Evolutionary conservation across 2,329 filamentous ascomycete genomes (phyloP).

Genomic region (Pyrenophora teres): DNA sequence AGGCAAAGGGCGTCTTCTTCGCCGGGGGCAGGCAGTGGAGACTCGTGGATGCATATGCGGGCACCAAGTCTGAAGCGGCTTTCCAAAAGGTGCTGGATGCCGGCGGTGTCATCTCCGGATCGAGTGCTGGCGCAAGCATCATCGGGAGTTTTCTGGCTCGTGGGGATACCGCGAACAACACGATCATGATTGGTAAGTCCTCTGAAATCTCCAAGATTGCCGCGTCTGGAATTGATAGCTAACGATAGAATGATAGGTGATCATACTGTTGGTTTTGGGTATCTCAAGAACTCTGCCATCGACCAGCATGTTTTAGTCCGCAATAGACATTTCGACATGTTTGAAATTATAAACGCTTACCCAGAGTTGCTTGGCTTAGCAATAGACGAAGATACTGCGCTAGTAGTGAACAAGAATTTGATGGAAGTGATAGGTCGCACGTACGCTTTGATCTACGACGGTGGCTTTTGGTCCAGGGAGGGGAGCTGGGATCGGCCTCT

Average conservation of each 20-base stretch:
- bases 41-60: conserved; percentile 32
- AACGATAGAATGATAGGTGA: neutral
- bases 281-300: conserved; percentile 32
- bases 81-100: conserved; percentile 26
- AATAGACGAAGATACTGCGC: conserved; percentile 34
- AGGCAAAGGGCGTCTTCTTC: conserved; percentile 31
- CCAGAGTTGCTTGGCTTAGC: conserved; percentile 28
- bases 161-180: conserved; percentile 30
- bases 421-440: conserved; percentile 33
- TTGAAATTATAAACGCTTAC: conserved; percentile 27
- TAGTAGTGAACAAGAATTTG: conserved; percentile 28
- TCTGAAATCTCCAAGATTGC: neutral
- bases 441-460: conserved; percentile 33
- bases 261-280: conserved; percentile 28
- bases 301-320: conserved; percentile 34
- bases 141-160: conserved; percentile 28
- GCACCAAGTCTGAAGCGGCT: conserved; percentile 29
- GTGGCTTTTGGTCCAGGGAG: conserved; percentile 33
- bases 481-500: conserved; percentile 24
- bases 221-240: too few species aligned
- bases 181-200: conserved; percentile 28
- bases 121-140: conserved; percentile 31
- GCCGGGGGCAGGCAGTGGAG: conserved; percentile 34
- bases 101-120: conserved; percentile 30
- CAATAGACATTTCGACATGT: conserved; percentile 35